A percentile compares a stretch with the other conserved stretches of the same genome.
These are phyloP conservation scores for Infundibulicybe gibba DNA, from an alignment of 768 basidiomycete species.

Conservation along the genomic window DNA sequence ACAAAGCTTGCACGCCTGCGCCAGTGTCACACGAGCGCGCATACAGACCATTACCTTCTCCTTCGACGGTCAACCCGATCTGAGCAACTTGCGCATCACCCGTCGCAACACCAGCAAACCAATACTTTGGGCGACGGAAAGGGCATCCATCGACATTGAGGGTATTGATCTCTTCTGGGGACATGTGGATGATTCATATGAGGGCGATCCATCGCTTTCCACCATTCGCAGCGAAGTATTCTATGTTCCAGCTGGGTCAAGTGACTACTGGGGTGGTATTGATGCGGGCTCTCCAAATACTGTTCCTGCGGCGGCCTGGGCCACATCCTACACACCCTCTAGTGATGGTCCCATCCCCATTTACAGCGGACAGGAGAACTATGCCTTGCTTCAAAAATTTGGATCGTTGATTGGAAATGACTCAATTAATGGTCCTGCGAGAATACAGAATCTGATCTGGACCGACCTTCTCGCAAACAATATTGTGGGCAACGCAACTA, in stretches of 20 bases:
- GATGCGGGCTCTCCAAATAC: not conserved
- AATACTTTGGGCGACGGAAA: constrained; percentile 10
- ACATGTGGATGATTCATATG: constrained; percentile 3
- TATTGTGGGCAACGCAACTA: constrained; percentile 7
- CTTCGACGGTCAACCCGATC: constrained; percentile 7
- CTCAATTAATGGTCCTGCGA: constrained; percentile 5
- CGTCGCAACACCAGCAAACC: constrained; percentile 8
- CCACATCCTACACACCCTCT: not conserved
- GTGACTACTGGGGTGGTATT: constrained; percentile 6
- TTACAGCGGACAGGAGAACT: constrained; percentile 9
- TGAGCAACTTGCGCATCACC: constrained; percentile 3
- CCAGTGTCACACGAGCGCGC: constrained; percentile 11
- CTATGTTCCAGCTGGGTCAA: constrained; percentile 10
- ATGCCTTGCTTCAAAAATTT: constrained; percentile 7
- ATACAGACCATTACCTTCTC: constrained; percentile 11
- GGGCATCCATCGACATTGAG: constrained; percentile 1
- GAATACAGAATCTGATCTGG: constrained; percentile 13
- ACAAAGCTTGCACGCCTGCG: constrained; percentile 12
- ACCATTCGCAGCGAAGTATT: constrained; percentile 11
- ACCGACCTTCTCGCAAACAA: constrained; percentile 14
- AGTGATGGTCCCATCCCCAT: not conserved
- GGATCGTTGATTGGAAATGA: constrained; percentile 10
- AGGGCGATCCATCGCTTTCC: constrained; percentile 2
- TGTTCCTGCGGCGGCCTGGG: constrained; percentile 8
- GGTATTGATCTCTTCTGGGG: constrained; percentile 14